These are phyloP conservation scores for Trifolium repens DNA, from an alignment of 306 rosid species.

Conservation along the genomic window DNA sequence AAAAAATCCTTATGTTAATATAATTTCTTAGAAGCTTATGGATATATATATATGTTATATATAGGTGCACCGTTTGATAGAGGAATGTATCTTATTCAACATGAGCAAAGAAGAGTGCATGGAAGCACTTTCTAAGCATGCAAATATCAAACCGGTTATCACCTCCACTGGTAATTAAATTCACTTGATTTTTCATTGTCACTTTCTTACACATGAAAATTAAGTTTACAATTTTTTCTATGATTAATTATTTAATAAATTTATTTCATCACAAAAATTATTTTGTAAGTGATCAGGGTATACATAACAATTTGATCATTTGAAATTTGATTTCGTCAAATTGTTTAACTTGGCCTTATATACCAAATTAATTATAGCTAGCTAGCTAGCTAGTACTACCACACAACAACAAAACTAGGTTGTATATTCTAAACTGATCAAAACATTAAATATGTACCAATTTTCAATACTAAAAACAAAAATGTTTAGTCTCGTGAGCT, in stretches of 20 bases:
- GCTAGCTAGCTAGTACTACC: background rate
- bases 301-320: too few relatives aligned
- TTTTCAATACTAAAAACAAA: background rate
- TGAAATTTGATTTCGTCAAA: background rate
- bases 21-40: background rate
- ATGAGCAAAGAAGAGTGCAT: conserved; percentile 94
- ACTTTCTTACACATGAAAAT: background rate
- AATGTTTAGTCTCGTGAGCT: too few relatives aligned
- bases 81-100: conserved; percentile 87
- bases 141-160: conserved; percentile 81
- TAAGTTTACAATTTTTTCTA: background rate
- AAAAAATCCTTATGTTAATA: background rate
- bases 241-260: background rate
- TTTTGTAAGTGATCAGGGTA: background rate
- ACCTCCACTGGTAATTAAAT: conserved; percentile 76
- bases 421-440: too few relatives aligned
- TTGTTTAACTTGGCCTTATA: background rate
- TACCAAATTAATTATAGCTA: conserved; percentile 4
- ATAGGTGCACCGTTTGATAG: conserved; percentile 91
- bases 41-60: background rate
- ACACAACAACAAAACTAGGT: background rate
- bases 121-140: conserved; percentile 95
- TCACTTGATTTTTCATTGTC: background rate
- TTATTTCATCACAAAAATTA: background rate
- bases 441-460: background rate